These are phyloP conservation scores for Vanrija sp. DNA, from an alignment of 1,284 basidiomycete genomes.

Conservation along the genomic window DNA sequence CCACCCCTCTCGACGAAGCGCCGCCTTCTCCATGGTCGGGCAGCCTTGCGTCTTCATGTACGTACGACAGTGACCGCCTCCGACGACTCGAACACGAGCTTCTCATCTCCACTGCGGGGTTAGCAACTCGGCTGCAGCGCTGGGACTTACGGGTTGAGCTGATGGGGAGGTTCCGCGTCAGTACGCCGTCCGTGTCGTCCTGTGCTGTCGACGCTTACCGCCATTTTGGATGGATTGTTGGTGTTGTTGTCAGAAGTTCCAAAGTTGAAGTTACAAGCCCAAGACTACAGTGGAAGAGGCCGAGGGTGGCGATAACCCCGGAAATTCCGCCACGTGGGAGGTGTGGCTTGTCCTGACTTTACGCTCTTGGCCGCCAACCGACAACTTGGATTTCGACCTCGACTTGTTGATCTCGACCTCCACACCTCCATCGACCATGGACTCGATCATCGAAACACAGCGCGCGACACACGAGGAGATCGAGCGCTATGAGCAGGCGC, in stretches of 20 bases:
- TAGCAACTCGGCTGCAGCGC: neutral
- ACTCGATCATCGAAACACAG: constrained; percentile 86
- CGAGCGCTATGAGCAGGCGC: constrained; percentile 70
- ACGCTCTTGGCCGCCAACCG: neutral
- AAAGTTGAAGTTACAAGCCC: neutral
- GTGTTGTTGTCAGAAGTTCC: neutral
- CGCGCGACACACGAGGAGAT: constrained; percentile 93
- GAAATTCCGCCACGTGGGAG: neutral
- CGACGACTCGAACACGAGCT: constrained; percentile 97
- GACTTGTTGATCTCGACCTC: neutral
- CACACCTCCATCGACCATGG: constrained; percentile 55
- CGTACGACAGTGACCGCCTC: constrained; percentile 75
- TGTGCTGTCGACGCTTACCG: constrained; percentile 56
- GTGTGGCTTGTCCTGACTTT: constrained; percentile 8
- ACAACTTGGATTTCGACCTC: neutral
- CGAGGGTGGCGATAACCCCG: constrained; percentile 19
- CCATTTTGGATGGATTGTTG: constrained; percentile 55
- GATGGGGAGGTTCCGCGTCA: constrained; percentile 18
- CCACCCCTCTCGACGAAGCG: constrained; percentile 43
- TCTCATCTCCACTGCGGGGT: constrained; percentile 52
- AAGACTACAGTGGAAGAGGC: too few relatives aligned
- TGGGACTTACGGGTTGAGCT: constrained; percentile 42
- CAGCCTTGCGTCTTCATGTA: constrained; percentile 24
- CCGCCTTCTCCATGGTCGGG: constrained; percentile 20
- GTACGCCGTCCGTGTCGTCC: constrained; percentile 33